These are phyloP conservation scores for Cucurbita ficifolia DNA, from an alignment of 306 rosid genomes.

Conservation along the genomic window DNA sequence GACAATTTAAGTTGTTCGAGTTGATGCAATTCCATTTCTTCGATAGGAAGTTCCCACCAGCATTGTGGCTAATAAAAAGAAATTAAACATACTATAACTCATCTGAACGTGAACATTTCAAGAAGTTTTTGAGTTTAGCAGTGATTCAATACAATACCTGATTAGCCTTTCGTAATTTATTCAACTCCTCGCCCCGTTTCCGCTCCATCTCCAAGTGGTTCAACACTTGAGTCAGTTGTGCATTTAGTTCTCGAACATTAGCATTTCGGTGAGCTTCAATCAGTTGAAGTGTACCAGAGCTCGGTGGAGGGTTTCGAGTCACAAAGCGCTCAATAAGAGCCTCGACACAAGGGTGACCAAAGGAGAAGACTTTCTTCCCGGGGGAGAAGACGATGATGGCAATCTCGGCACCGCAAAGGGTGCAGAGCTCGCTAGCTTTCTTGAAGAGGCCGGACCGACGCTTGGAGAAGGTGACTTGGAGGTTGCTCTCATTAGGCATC, in stretches of 20 bases:
- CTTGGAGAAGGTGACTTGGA: slow-evolving; percentile 52
- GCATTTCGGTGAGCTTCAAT: slow-evolving; percentile 16
- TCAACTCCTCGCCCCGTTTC: slow-evolving; percentile 14
- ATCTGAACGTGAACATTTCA: neutral
- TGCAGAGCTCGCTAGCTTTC: slow-evolving; percentile 46
- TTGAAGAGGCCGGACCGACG: slow-evolving; percentile 45
- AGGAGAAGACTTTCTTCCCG: slow-evolving; percentile 37
- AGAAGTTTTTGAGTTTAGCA: neutral
- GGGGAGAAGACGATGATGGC: slow-evolving; percentile 46
- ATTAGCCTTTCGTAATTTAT: neutral
- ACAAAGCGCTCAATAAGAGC: slow-evolving; percentile 16
- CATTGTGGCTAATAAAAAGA: neutral
- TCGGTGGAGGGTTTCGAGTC: slow-evolving; percentile 4
- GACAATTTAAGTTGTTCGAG: slow-evolving; percentile 14
- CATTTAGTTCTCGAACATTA: slow-evolving; percentile 14
- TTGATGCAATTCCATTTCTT: slow-evolving; percentile 10
- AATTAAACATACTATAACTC: neutral
- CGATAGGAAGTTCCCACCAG: slow-evolving; percentile 16
- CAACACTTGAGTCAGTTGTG: slow-evolving; percentile 6
- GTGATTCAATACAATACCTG: neutral
- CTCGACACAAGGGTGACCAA: slow-evolving; percentile 37
- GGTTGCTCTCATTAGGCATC: slow-evolving; percentile 33
- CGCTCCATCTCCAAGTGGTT: slow-evolving; percentile 16
- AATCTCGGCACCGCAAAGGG: slow-evolving; percentile 34
- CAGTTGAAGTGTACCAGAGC: slow-evolving; percentile 17